phyloP scores from a whole-genome alignment of 352 stramenopile species.

The Pythium pyrilobum region DNA sequence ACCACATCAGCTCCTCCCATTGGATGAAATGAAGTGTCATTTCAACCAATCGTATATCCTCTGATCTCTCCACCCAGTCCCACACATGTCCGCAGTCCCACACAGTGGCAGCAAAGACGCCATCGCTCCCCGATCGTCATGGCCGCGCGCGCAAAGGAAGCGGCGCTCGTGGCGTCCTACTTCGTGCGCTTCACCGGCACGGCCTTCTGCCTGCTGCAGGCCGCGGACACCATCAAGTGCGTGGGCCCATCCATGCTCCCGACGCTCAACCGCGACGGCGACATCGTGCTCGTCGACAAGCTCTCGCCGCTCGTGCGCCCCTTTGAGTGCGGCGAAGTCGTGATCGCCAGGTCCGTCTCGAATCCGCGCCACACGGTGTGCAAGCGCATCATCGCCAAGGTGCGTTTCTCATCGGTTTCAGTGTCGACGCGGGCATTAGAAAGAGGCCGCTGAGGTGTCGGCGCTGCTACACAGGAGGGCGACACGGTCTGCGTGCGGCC shows the following conservation, averaged over 20 bases:
- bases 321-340: slow-evolving; percentile 75
- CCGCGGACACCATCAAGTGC: slow-evolving; percentile 80
- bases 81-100: too few relatives aligned
- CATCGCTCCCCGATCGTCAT: neutral
- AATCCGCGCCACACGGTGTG: slow-evolving; percentile 84
- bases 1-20: too few relatives aligned
- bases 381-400: slow-evolving; percentile 84
- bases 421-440: too few relatives aligned
- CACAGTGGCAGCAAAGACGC: too few relatives aligned
- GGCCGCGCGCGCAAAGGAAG: slow-evolving; percentile 21
- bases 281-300: slow-evolving; percentile 89
- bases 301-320: slow-evolving; percentile 62
- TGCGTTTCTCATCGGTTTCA: too few relatives aligned
- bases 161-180: slow-evolving; percentile 47
- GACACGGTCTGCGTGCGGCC: slow-evolving; percentile 74
- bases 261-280: slow-evolving; percentile 84
- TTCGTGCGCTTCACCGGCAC: slow-evolving; percentile 73
- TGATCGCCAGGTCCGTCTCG: slow-evolving; percentile 85
- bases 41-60: neutral
- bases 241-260: slow-evolving; percentile 88
- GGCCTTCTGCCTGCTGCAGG: slow-evolving; percentile 66
- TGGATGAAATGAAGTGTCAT: too few relatives aligned
- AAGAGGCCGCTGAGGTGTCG: too few relatives aligned
- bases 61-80: neutral
- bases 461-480: slow-evolving; percentile 54